These are phyloP conservation scores for Rhodotorula graminis DNA, from an alignment of 768 basidiomycete species.

Conservation along the genomic window DNA sequence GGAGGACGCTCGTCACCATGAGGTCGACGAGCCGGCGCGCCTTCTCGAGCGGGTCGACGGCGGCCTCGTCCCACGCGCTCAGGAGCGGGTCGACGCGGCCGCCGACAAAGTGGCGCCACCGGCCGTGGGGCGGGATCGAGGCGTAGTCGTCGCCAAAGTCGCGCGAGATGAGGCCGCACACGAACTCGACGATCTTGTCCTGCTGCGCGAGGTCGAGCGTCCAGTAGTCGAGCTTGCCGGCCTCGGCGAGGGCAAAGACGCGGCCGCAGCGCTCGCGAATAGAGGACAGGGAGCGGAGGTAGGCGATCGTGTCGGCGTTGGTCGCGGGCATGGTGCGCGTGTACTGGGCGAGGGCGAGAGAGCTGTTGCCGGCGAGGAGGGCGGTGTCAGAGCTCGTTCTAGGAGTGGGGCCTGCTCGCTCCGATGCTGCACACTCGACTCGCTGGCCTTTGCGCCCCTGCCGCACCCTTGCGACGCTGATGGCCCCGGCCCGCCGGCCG, in stretches of 20 bases:
- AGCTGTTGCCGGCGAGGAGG: neutral
- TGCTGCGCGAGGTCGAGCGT: conserved; percentile 76
- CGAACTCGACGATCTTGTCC: conserved; percentile 50
- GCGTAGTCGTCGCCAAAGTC: conserved; percentile 71
- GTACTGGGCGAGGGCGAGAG: neutral
- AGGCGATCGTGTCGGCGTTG: conserved; percentile 45
- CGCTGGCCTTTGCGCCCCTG: too few relatives aligned
- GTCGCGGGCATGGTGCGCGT: neutral
- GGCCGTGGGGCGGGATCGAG: conserved; percentile 56
- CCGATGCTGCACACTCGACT: too few relatives aligned
- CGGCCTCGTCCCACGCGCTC: conserved; percentile 27
- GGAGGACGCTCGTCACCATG: conserved; percentile 81
- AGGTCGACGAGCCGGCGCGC: conserved; percentile 77
- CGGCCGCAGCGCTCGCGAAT: conserved; percentile 77
- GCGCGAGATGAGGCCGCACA: conserved; percentile 48
- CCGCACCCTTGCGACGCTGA: too few relatives aligned
- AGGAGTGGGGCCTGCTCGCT: too few relatives aligned
- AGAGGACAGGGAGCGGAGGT: conserved; percentile 79
- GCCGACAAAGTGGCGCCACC: conserved; percentile 71
- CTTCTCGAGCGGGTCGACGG: conserved; percentile 49
- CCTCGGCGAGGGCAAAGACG: conserved; percentile 71
- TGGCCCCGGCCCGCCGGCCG: too few relatives aligned
- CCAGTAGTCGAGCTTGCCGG: conserved; percentile 76
- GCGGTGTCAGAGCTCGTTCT: neutral
- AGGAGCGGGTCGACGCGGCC: conserved; percentile 41